Percentiles rank a stretch among this genome's conserved stretches.
Conservation (phyloP, 176 grass and related monocot genomes). For the Musa schizocarpa region DNA sequence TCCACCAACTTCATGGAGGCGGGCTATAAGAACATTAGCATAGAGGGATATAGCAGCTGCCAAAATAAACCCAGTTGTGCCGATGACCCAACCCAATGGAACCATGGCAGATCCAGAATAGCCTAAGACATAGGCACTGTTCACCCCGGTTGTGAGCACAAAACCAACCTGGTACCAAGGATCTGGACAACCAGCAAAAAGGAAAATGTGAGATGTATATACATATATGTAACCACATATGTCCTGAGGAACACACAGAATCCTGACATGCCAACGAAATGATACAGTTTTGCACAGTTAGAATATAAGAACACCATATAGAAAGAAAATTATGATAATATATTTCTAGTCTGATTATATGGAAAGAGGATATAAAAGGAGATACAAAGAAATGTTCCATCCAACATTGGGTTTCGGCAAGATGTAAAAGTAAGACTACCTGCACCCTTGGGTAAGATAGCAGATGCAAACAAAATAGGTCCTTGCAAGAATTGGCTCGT, state of each 20-base stretch:
- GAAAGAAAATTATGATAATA: background rate
- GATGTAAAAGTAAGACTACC: no score
- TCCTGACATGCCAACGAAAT: no score
- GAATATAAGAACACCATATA: background rate
- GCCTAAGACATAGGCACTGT: slow-evolving; percentile 90
- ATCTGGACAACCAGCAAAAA: slow-evolving; percentile 44
- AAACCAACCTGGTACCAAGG: slow-evolving; percentile 98
- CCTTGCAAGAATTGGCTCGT: background rate
- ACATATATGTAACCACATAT: background rate
- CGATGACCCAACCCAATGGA: slow-evolving; percentile 70
- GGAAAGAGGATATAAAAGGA: no score
- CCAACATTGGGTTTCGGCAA: no score
- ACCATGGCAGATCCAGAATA: slow-evolving; percentile 86
- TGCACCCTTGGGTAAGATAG: no score
- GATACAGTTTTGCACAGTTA: background rate
- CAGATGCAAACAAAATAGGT: background rate
- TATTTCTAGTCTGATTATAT: background rate
- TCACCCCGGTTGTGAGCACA: slow-evolving; percentile 81
- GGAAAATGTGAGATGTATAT: background rate
- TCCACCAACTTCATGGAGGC: slow-evolving; percentile 76
- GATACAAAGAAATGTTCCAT: no score
- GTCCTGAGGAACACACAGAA: background rate
- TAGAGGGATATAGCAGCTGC: slow-evolving; percentile 87
- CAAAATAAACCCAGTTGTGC: slow-evolving; percentile 59
- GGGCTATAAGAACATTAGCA: slow-evolving; percentile 71